Conservation (phyloP, 2,329 filamentous ascomycete genomes). For the Botrytis fabae region DNA sequence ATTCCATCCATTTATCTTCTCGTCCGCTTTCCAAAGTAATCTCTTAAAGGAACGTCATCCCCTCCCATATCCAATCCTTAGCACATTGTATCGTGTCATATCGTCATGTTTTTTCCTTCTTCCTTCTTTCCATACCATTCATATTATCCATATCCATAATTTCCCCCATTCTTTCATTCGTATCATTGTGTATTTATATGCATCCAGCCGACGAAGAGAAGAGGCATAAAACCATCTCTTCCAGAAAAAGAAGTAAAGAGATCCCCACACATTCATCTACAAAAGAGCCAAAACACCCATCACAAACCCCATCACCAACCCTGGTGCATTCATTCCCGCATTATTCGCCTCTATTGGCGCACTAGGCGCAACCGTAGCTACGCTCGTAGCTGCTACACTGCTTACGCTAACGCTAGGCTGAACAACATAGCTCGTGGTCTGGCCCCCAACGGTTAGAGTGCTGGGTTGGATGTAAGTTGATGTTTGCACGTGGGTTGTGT, state of each 20-base stretch:
- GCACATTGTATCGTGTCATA: slow-evolving; percentile 3
- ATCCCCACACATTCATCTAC: neutral
- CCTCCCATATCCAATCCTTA: neutral
- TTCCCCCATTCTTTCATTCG: neutral
- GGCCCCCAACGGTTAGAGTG: neutral
- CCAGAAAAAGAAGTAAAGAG: neutral
- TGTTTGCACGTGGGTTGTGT: neutral
- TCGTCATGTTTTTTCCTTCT: neutral
- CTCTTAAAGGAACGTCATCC: neutral
- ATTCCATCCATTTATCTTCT: neutral
- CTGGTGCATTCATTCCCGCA: slow-evolving; percentile 30
- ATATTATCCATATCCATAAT: neutral
- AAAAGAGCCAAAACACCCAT: slow-evolving; percentile 36
- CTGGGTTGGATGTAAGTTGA: slow-evolving; percentile 1
- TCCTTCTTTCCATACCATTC: neutral
- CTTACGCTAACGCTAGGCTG: slow-evolving; percentile 22
- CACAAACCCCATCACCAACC: slow-evolving; percentile 32
- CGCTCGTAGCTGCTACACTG: neutral
- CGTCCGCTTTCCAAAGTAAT: neutral
- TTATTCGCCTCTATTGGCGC: slow-evolving; percentile 32
- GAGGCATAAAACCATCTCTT: neutral
- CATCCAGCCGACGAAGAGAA: neutral
- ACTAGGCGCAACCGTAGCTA: slow-evolving; percentile 20
- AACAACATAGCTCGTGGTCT: neutral
- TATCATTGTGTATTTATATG: neutral